Conservation (phyloP, 1,284 basidiomycete genomes). For the Leccinum fuscescens region DNA sequence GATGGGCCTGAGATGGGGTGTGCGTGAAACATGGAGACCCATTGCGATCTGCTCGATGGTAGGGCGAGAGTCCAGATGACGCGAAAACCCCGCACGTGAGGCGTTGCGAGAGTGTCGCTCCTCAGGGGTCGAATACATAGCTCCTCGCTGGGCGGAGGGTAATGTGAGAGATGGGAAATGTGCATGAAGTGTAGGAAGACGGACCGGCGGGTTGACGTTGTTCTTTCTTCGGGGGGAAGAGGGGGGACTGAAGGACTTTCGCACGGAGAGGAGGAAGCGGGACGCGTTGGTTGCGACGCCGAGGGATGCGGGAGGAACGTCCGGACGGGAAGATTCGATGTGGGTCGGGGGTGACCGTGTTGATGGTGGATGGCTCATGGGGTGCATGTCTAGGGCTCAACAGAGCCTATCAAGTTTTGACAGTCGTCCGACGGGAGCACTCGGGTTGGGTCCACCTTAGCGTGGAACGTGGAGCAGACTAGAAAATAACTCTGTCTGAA, state of each 20-base stretch:
- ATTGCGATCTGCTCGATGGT: constrained; percentile 73
- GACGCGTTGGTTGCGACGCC: constrained; percentile 26
- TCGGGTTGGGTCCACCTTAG: not conserved
- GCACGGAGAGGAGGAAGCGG: constrained; percentile 33
- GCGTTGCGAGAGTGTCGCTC: constrained; percentile 36
- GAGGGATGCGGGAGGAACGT: constrained; percentile 3
- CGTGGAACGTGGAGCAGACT: constrained; percentile 1
- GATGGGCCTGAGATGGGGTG: constrained; percentile 57
- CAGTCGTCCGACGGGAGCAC: not conserved
- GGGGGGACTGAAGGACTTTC: constrained; percentile 28
- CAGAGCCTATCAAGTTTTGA: not conserved
- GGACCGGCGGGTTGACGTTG: constrained; percentile 13
- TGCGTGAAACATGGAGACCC: constrained; percentile 71
- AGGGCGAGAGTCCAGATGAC: constrained; percentile 49
- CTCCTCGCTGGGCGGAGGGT: constrained; percentile 27
- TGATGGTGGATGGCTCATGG: constrained; percentile 16
- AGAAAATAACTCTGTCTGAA: not conserved
- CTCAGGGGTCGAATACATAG: constrained; percentile 55
- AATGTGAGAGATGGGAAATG: constrained; percentile 10
- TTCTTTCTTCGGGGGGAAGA: constrained; percentile 23
- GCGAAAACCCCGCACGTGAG: constrained; percentile 39
- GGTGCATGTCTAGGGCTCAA: constrained; percentile 5
- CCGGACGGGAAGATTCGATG: constrained; percentile 7
- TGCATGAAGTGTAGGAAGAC: constrained; percentile 5
- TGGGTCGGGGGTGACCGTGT: constrained; percentile 16